A percentile compares a stretch with the other conserved stretches of the same genome.
Conservation (phyloP, 2,329 filamentous ascomycete genomes). For the Raffaelea deltoideospora region DNA sequence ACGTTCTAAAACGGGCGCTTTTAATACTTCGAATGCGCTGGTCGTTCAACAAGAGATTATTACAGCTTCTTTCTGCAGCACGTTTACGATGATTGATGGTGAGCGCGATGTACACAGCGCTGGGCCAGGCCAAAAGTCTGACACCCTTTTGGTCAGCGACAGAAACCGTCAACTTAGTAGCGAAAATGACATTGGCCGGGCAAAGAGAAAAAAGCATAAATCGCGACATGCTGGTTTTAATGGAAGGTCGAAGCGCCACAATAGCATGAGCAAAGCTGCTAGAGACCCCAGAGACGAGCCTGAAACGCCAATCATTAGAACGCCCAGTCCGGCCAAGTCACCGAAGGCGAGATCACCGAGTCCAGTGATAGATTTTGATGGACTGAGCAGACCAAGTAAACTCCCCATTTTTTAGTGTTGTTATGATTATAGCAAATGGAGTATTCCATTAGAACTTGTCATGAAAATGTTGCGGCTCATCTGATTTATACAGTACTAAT, state of each 20-base stretch:
- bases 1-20: too few species aligned
- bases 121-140: not conserved
- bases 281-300: slow-evolving; percentile 44
- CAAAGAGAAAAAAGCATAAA: slow-evolving; percentile 2
- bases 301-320: slow-evolving; percentile 4
- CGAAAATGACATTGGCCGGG: slow-evolving; percentile 11
- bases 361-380: slow-evolving; percentile 46
- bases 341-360: slow-evolving; percentile 29
- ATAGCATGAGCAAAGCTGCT: slow-evolving; percentile 42
- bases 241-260: slow-evolving; percentile 20
- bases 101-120: too few species aligned
- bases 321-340: slow-evolving; percentile 17
- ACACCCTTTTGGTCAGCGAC: not conserved
- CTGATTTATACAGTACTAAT: too few species aligned
- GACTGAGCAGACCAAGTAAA: slow-evolving; percentile 42
- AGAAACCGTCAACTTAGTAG: slow-evolving; percentile 4
- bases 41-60: too few species aligned
- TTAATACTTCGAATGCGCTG: too few species aligned
- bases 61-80: too few species aligned
- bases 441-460: too few species aligned
- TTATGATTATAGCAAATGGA: too few species aligned
- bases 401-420: slow-evolving; percentile 3
- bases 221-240: too few species aligned
- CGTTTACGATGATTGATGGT: too few species aligned
- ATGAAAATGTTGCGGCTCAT: too few species aligned